phyloP scores from a whole-genome alignment of 2,329 filamentous ascomycete genomes.

The Ceratocystis huliohia region DNA sequence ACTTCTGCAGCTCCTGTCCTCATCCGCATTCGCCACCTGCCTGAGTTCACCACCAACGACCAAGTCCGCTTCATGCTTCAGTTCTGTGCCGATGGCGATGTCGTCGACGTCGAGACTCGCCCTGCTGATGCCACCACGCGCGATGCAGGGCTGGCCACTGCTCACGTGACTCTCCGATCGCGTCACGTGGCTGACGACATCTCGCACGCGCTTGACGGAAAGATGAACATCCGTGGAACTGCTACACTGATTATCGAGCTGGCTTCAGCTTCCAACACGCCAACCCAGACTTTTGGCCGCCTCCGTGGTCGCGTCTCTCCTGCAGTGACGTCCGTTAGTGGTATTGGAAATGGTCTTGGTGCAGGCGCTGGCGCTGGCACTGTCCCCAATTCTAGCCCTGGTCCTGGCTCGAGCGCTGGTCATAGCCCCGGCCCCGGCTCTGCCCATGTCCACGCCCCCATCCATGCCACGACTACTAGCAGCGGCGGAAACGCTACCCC shows the following conservation, averaged over 20 bases:
- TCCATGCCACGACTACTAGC: neutral
- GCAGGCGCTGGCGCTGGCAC: neutral
- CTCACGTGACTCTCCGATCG: constrained; percentile 16
- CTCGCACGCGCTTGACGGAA: constrained; percentile 18
- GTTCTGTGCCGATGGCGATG: constrained; percentile 16
- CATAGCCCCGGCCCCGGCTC: neutral
- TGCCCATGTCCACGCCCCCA: neutral
- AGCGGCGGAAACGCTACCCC: neutral
- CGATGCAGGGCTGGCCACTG: constrained; percentile 14
- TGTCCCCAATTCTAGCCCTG: neutral
- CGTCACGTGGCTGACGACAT: constrained; percentile 17
- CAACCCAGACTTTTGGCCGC: constrained; percentile 15
- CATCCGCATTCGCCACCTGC: constrained; percentile 16
- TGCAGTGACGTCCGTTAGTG: too few relatives aligned
- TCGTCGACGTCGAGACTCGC: constrained; percentile 18
- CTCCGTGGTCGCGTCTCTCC: constrained; percentile 17
- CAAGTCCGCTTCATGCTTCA: constrained; percentile 17
- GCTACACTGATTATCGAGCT: constrained; percentile 16
- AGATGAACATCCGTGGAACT: constrained; percentile 19
- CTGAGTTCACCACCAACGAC: constrained; percentile 12
- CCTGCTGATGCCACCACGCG: neutral
- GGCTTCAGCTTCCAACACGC: constrained; percentile 16
- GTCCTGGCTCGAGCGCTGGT: neutral
- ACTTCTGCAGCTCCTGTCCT: neutral
- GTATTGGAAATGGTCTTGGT: too few relatives aligned